Evolutionary conservation across 495 filamentous ascomycete genomes (phyloP), one percentile per base, ranked within the genome.

Genomic region (Elasticomyces elasticus): DNA sequence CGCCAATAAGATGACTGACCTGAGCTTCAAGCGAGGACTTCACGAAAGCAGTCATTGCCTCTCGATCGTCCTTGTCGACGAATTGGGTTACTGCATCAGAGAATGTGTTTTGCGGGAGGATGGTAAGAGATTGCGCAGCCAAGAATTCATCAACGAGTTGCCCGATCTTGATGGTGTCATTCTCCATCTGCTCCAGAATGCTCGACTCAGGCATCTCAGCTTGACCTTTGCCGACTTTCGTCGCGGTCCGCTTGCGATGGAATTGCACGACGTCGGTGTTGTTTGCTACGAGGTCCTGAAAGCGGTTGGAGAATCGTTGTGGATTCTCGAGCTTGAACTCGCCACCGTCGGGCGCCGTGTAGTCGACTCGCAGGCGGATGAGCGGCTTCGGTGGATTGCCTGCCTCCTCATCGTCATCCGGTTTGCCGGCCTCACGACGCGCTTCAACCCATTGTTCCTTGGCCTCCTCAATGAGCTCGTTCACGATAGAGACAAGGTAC

Each of bases 231-330:
- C 10, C 49, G 57, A 54, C 60, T 59, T 66, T 66, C 3, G 66
- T 71, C 5, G 66, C 60, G 35, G 77, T 74, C 68, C 94, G 95
- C 70, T 92, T 95, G 11, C 88, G 79, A 67, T 96, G 81, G 59
- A 94, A 96, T 61, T 92, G 83, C 1, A 99, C 81, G 0, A 99
- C 89, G 59, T 99, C 92, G 60, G 86, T 92, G 1, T 85, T 80
- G 61, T 99, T 99, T 10, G 92, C 92, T 0, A 97, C 92, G 62
- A 84, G 88, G 6, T 81, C 83, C 0, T 84, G 76, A 60, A 99
- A 99, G 4, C 90, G 81, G 67, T 94, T 95, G 0, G 94, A 97
- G 60, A 97, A 97, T 4, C 92, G 81, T 62, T 97, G 92, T 15
- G 92, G 92, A 55, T 99, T 99, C 63, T 97, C 94, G 52, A 83